Conservation (phyloP, 345 rosid species). For the Eucalyptus cladocalyx region DNA sequence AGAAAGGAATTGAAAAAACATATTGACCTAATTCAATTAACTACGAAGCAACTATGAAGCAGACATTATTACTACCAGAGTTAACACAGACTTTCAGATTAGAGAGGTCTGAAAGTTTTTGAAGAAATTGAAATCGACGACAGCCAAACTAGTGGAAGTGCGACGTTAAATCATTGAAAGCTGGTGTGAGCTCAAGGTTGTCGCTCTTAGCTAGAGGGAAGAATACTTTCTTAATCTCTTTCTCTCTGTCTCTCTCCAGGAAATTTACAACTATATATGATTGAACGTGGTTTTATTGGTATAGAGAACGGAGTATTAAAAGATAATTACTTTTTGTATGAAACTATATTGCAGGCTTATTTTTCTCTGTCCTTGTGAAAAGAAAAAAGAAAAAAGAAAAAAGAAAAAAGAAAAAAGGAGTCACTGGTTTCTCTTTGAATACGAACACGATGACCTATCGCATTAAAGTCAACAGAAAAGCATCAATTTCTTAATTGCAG, state of each 20-base stretch:
- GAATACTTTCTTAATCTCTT: background rate
- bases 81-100: background rate
- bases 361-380: background rate
- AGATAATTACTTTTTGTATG: too few relatives aligned
- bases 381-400: too few relatives aligned
- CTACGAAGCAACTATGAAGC: background rate
- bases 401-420: background rate
- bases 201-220: background rate
- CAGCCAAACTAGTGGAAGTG: background rate
- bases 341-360: background rate
- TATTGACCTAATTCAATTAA: background rate
- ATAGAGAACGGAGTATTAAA: background rate
- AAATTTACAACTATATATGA: too few relatives aligned
- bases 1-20: background rate
- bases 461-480: background rate
- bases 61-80: background rate
- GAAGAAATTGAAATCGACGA: background rate
- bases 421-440: background rate
- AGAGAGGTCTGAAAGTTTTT: background rate
- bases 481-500: background rate
- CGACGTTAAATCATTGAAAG: background rate
- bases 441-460: background rate
- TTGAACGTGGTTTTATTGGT: background rate
- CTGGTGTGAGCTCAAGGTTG: background rate
- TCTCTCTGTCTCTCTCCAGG: background rate